Base-by-base conservation (phyloP, 305 asterid species). In the Fraxinus xanthoxyloides region DNA sequence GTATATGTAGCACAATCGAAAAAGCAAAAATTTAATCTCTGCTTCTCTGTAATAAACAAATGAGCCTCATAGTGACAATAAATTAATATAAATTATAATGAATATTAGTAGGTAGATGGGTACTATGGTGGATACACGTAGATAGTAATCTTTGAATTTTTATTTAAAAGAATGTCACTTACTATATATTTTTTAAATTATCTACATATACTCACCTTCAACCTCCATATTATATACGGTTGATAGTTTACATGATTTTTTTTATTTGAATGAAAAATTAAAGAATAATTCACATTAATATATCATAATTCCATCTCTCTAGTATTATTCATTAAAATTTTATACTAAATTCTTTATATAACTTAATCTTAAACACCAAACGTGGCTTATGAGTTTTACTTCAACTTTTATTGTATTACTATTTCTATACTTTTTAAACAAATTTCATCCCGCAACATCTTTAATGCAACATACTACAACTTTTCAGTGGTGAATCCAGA, bases 1-100 rank as follows among this genome's bases (percentile, higher is more conserved):
- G 4, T 43, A 10, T 13, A 40, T 32, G 92, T 85, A 80, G 88
- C 97, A 89, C 63, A 13, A 72, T 21, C 9, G 3, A 82, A 10
- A 43, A 43, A 13, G 59, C 69, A 32, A 75, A 15, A 5, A 23
- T n/a, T 26, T 46, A 31, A 15, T 75, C 32, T 26, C 2, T 75
- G 67, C 0, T 59, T 40, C 38, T 48, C 75, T n/a, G 76, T 24
- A 61, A 15, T 56, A 26, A 15, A 10, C 51, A 34, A 65, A 26
- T 23, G 31, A n/a, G 24, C 72, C 34, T 63, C 17, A 9, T 63
- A 63, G 30, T 21, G 72, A 63, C 32, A 6, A 63, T 24, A 23
- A 7, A 61, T 24, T 61, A 38, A 38, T 38, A 38, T 43, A 43
- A 43, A 43, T 43, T 12, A 43, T 43, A 43, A 43, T 43, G 54